Evolutionary conservation across 139 green algal species (phyloP).

Genomic region (Zygnema circumcarinatum): DNA sequence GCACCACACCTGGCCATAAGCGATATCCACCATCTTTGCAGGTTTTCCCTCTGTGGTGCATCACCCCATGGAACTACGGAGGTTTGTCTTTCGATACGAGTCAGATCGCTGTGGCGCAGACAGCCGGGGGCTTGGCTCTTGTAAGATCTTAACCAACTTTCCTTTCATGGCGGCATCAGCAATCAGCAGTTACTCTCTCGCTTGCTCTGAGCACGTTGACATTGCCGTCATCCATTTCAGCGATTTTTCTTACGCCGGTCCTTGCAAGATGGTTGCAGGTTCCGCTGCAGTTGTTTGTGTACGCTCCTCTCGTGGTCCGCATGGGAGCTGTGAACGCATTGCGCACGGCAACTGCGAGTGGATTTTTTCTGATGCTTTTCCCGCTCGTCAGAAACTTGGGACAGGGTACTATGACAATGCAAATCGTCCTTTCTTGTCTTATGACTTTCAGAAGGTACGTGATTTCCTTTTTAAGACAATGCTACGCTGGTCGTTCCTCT

Average conservation of each 20-base stretch:
- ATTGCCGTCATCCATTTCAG: no score
- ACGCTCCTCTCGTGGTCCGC: neutral
- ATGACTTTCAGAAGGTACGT: no score
- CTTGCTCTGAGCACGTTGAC: constrained; percentile 2
- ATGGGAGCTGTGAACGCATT: constrained; percentile 14
- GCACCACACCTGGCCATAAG: no score
- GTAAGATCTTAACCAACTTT: neutral
- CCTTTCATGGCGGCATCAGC: neutral
- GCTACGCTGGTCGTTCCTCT: no score
- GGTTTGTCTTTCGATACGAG: constrained; percentile 31
- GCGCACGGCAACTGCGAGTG: neutral
- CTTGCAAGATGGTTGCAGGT: constrained; percentile 3
- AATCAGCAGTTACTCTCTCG: neutral
- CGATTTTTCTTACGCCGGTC: no score
- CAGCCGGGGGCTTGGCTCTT: constrained; percentile 20
- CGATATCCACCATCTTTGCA: neutral
- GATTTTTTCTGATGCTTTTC: neutral
- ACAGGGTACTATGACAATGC: neutral
- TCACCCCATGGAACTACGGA: neutral
- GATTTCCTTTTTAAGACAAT: no score
- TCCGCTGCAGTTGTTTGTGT: constrained; percentile 33
- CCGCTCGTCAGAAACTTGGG: neutral
- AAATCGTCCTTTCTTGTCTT: neutral
- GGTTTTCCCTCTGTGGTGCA: constrained; percentile 37
- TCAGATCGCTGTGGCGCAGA: constrained; percentile 25